Conservation (phyloP, 768 basidiomycete species). For the Psilocybe subaeruginosa region DNA sequence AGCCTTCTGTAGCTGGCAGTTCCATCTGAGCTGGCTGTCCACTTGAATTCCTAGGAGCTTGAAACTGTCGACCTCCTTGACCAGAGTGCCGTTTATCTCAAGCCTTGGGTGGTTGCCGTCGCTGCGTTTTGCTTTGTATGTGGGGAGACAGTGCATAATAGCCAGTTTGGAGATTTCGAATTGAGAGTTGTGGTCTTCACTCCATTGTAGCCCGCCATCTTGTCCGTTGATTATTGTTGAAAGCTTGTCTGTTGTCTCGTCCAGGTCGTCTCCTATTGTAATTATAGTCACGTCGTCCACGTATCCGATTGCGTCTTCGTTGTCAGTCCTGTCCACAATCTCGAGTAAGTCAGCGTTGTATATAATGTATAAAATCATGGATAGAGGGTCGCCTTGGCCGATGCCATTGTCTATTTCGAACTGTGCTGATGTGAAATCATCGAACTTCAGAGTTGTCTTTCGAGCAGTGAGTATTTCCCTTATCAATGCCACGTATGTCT, state of each 20-base stretch:
- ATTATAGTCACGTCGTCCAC: conserved; percentile 31
- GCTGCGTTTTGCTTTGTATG: too few relatives aligned
- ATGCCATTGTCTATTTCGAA: conserved; percentile 22
- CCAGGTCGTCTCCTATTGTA: conserved; percentile 25
- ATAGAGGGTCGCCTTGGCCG: conserved; percentile 26
- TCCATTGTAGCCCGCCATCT: conserved; percentile 29
- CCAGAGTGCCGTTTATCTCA: too few relatives aligned
- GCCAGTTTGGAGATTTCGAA: conserved; percentile 35
- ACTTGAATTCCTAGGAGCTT: conserved; percentile 32
- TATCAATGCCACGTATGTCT: conserved; percentile 21
- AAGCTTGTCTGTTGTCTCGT: conserved; percentile 23
- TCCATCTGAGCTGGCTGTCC: conserved; percentile 22
- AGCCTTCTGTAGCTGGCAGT: conserved; percentile 4
- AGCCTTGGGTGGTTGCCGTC: too few relatives aligned
- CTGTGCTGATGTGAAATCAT: conserved; percentile 18
- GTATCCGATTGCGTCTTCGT: conserved; percentile 27
- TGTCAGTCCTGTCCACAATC: neutral
- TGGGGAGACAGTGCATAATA: conserved; percentile 11
- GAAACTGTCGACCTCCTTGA: conserved; percentile 16
- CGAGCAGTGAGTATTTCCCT: conserved; percentile 19
- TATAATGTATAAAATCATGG: conserved; percentile 27
- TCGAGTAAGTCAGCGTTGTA: conserved; percentile 27
- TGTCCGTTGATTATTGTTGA: conserved; percentile 26
- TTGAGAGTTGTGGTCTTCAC: conserved; percentile 26
- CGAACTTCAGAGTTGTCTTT: conserved; percentile 17